Evolutionary conservation across 1,139 yeast species (phyloP).

Genomic region (Lizanozyma gosingica): DNA sequence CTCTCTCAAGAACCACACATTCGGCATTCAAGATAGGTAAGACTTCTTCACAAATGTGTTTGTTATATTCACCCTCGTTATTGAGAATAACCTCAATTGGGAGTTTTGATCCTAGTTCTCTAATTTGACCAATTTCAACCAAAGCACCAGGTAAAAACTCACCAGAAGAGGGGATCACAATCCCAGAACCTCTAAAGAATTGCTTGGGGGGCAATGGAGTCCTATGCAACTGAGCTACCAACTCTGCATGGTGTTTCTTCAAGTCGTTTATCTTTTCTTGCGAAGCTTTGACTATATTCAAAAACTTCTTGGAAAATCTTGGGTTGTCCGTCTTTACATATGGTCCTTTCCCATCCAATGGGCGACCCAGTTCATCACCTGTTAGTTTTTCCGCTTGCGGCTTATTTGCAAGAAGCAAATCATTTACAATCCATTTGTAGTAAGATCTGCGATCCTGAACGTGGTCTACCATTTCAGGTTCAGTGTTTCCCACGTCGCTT

Average conservation of each 20-base stretch:
- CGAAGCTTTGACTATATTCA: not conserved
- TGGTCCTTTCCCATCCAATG: slow-evolving; percentile 10
- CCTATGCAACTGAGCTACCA: not conserved
- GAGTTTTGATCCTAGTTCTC: slow-evolving; percentile 12
- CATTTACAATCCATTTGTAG: slow-evolving; percentile 10
- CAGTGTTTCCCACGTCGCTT: not conserved
- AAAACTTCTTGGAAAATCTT: slow-evolving; percentile 8
- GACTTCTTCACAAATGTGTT: slow-evolving; percentile 21
- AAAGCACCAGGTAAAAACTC: slow-evolving; percentile 13
- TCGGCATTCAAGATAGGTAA: slow-evolving; percentile 16
- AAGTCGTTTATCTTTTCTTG: not conserved
- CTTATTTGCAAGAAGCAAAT: slow-evolving; percentile 12
- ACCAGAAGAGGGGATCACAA: slow-evolving; percentile 13
- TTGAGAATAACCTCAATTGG: slow-evolving; percentile 16
- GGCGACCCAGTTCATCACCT: slow-evolving; percentile 16
- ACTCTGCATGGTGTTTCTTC: not conserved
- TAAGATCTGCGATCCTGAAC: slow-evolving; percentile 2
- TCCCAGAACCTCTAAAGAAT: slow-evolving; percentile 10
- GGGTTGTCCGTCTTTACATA: slow-evolving; percentile 2
- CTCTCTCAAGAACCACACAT: slow-evolving; percentile 16
- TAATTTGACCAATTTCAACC: slow-evolving; percentile 11
- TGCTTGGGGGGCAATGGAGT: slow-evolving; percentile 6
- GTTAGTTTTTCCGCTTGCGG: slow-evolving; percentile 16
- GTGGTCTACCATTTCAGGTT: not conserved
- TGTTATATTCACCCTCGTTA: slow-evolving; percentile 15